A percentile compares a stretch with the other conserved stretches of the same genome.
These are phyloP conservation scores for Skeletonema grethae DNA, from an alignment of 108 stramenopile genomes.

Conservation along the genomic window DNA sequence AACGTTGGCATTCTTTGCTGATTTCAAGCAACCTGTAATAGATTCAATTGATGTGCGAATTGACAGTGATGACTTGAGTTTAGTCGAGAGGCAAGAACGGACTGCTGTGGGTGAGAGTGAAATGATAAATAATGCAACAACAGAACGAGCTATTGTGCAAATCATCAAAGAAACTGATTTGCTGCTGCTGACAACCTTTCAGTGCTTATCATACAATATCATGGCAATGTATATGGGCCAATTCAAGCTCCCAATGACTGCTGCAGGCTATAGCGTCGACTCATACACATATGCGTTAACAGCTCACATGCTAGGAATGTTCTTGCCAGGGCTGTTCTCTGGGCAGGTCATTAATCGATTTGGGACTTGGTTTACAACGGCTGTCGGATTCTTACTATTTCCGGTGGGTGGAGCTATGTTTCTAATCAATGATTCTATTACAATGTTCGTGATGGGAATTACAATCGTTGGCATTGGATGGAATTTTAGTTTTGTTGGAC, in stretches of 20 bases:
- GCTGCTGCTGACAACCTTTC: background rate
- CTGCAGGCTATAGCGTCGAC: background rate
- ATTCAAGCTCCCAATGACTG: constrained; percentile 1
- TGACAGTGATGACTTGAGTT: background rate
- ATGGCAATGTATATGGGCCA: constrained; percentile 1
- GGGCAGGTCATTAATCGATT: background rate
- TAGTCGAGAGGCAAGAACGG: background rate
- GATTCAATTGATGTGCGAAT: background rate
- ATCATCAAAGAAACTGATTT: constrained; percentile 5
- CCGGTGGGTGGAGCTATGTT: constrained; percentile 1
- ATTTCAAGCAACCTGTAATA: background rate
- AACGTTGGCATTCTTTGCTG: constrained; percentile 3
- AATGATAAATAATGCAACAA: background rate
- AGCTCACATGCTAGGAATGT: background rate
- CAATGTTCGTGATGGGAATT: background rate
- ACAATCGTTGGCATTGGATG: background rate
- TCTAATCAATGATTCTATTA: background rate
- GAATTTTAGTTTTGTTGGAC: constrained; percentile 1
- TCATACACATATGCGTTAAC: background rate
- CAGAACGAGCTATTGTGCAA: background rate
- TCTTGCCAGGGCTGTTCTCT: background rate
- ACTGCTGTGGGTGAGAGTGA: background rate
- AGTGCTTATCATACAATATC: background rate
- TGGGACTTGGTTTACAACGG: background rate
- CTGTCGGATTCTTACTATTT: background rate